Evolutionary conservation across 495 filamentous ascomycete genomes (phyloP).

Genomic region (Thozetella sp.): DNA sequence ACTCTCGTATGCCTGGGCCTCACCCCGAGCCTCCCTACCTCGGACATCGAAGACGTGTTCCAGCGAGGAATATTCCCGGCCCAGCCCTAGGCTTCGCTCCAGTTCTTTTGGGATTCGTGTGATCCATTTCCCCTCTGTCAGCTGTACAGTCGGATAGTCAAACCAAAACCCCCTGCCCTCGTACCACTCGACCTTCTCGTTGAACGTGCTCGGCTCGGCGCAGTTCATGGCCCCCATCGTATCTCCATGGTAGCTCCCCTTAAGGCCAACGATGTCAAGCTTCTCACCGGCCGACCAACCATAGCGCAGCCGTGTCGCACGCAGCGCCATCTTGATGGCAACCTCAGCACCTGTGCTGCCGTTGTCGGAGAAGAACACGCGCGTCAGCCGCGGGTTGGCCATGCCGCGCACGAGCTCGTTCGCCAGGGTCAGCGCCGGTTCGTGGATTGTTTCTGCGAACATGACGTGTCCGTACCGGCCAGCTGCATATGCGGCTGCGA

Average conservation of each 20-base stretch:
- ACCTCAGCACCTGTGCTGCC: slow-evolving; percentile 81
- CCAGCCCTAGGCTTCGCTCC: slow-evolving; percentile 46
- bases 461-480: slow-evolving; percentile 86
- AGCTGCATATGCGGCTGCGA: slow-evolving; percentile 75
- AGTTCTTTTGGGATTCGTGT: slow-evolving; percentile 55
- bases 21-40: slow-evolving; percentile 36
- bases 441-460: slow-evolving; percentile 74
- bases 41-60: slow-evolving; percentile 63
- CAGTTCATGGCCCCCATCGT: slow-evolving; percentile 83
- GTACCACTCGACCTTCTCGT: slow-evolving; percentile 82
- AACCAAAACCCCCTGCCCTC: slow-evolving; percentile 74
- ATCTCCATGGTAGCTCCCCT: slow-evolving; percentile 79
- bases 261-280: slow-evolving; percentile 68
- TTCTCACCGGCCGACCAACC: slow-evolving; percentile 55
- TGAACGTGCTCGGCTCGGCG: slow-evolving; percentile 70
- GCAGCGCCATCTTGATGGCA: slow-evolving; percentile 77
- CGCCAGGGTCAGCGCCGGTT: slow-evolving; percentile 68
- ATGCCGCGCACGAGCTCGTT: slow-evolving; percentile 56
- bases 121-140: slow-evolving; percentile 63
- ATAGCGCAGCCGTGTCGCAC: slow-evolving; percentile 63
- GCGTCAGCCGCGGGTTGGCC: slow-evolving; percentile 59
- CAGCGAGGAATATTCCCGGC: slow-evolving; percentile 49
- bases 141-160: slow-evolving; percentile 69
- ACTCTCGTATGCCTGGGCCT: slow-evolving; percentile 50
- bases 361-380: slow-evolving; percentile 79